Evolutionary conservation across 371 early-diverging fungal species (phyloP).

Genomic region (Massospora cicadina): DNA sequence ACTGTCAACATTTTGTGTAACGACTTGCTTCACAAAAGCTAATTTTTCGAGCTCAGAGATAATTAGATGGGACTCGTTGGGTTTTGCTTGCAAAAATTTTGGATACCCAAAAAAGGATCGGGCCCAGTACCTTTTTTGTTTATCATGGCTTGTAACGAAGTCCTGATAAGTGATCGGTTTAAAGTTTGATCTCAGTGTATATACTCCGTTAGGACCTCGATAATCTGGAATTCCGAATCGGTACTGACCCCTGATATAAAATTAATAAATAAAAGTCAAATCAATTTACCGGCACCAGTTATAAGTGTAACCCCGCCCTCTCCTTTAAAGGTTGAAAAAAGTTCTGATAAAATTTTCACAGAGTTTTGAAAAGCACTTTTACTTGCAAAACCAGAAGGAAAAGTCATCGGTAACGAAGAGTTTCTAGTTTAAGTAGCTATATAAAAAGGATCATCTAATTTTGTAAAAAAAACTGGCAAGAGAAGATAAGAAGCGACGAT

Average conservation of each 20-base stretch:
- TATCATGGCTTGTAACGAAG: conserved; percentile 33
- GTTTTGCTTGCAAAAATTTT: conserved; percentile 37
- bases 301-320: conserved; percentile 16
- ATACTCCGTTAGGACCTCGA: conserved; percentile 62
- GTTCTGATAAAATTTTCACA: neutral
- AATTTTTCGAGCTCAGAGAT: conserved; percentile 28
- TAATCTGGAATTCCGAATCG: conserved; percentile 81
- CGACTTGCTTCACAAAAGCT: conserved; percentile 27
- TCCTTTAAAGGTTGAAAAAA: neutral
- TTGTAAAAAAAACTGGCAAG: too few relatives aligned
- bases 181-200: conserved; percentile 57
- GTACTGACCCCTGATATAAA: conserved; percentile 53
- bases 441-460: too few relatives aligned
- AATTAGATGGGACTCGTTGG: conserved; percentile 50
- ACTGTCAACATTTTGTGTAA: conserved; percentile 88
- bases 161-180: conserved; percentile 61
- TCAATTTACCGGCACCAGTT: conserved; percentile 27
- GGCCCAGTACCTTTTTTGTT: conserved; percentile 79
- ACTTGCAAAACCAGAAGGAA: too few relatives aligned
- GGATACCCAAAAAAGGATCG: conserved; percentile 75
- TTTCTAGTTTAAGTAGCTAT: too few relatives aligned
- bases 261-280: neutral
- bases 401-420: too few relatives aligned
- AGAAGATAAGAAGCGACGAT: too few relatives aligned
- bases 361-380: too few relatives aligned